phyloP scores from a whole-genome alignment of 768 basidiomycete species.

The Xanthoconium stramineum region DNA sequence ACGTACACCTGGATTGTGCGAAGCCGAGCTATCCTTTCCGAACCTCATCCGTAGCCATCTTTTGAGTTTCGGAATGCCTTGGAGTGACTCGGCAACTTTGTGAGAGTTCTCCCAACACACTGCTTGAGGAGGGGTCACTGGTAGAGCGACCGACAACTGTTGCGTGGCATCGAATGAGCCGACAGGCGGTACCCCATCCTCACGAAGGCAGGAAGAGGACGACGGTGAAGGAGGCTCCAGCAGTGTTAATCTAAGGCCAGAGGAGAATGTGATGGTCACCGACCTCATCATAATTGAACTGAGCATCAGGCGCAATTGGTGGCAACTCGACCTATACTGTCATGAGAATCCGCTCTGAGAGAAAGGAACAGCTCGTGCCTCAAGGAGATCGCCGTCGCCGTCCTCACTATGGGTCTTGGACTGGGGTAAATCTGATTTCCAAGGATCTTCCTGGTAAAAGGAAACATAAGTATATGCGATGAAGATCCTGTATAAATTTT shows the following conservation, averaged over 20 bases:
- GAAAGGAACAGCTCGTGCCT: background rate
- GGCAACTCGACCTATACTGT: background rate
- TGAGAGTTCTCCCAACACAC: background rate
- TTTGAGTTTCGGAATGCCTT: background rate
- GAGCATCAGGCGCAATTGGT: background rate
- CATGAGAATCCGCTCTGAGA: background rate
- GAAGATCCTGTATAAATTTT: too few relatives aligned
- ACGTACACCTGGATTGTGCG: too few relatives aligned
- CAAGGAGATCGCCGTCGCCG: background rate
- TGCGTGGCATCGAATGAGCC: background rate
- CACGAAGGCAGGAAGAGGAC: background rate
- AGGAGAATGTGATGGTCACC: background rate
- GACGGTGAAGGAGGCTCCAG: background rate
- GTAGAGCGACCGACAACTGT: background rate
- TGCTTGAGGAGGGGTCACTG: background rate
- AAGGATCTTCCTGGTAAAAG: too few relatives aligned
- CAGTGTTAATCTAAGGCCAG: background rate
- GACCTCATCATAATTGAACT: background rate
- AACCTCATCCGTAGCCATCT: background rate
- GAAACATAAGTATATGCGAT: too few relatives aligned
- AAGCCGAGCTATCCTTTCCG: too few relatives aligned
- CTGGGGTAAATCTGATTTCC: too few relatives aligned
- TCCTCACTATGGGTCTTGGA: too few relatives aligned
- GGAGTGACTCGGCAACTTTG: background rate
- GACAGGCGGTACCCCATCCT: background rate